These are phyloP conservation scores for Athelia sp. DNA, from an alignment of 1,284 basidiomycete species.

Conservation along the genomic window DNA sequence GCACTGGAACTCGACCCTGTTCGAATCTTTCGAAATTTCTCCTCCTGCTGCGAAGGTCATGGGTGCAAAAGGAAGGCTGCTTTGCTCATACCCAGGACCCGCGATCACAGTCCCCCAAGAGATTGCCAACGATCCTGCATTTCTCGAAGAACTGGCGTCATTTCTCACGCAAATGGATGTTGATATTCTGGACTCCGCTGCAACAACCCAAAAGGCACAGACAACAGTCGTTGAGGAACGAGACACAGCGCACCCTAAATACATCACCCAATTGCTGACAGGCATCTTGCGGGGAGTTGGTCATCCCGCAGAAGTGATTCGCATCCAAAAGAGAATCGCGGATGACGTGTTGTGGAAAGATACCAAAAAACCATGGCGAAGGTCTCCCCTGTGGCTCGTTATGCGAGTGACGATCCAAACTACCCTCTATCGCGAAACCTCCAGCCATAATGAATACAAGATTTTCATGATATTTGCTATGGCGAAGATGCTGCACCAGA, in stretches of 20 bases:
- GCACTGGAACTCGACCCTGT: conserved; percentile 12
- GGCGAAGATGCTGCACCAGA: conserved; percentile 22
- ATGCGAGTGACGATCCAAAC: conserved; percentile 35
- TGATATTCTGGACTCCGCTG: conserved; percentile 13
- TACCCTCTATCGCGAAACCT: conserved; percentile 18
- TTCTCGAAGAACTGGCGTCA: conserved; percentile 18
- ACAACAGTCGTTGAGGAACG: conserved; percentile 17
- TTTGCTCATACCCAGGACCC: conserved; percentile 27
- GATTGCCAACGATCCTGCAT: conserved; percentile 12
- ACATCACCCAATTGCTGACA: conserved; percentile 29
- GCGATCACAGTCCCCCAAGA: conserved; percentile 17
- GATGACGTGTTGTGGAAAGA: not conserved
- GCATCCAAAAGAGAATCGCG: conserved; percentile 13
- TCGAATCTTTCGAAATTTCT: conserved; percentile 31
- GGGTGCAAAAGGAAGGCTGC: conserved; percentile 25
- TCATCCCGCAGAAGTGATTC: conserved; percentile 11
- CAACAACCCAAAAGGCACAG: conserved; percentile 8
- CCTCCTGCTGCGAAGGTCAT: conserved; percentile 17
- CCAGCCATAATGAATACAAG: conserved; percentile 35
- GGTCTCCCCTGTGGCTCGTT: conserved; percentile 33
- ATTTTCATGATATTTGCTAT: conserved; percentile 38
- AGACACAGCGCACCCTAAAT: conserved; percentile 24
- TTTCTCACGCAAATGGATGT: conserved; percentile 24
- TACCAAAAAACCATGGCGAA: conserved; percentile 19
- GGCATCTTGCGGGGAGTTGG: conserved; percentile 27